Base-by-base conservation (phyloP, 768 basidiomycete genomes). In the Rhodosporidiobolus odoratus region DNA sequence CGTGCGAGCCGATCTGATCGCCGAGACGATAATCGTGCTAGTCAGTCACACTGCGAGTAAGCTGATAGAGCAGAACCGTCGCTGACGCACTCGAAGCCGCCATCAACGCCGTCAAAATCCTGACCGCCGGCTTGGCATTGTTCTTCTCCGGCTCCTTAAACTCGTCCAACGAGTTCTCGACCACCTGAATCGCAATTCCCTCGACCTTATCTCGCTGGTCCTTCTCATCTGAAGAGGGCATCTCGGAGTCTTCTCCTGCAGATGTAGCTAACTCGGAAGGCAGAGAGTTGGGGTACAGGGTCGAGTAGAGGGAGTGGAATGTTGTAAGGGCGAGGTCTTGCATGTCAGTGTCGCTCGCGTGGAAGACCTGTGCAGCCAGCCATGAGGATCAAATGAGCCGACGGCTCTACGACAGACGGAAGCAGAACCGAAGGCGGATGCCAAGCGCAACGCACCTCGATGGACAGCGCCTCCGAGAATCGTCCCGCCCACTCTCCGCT, bases 61-160 rank as follows among this genome's bases (percentile, higher is more conserved):
- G 4, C 7, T 17, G 4, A 23, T 4, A 41, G 52, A 25, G 32
- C 5, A 17, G 19, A 27, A 37, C 6, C n/a, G n/a, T n/a, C n/a
- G n/a, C n/a, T 38, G 27, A 65, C 75, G 12, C 41, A 76, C 76
- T 32, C 6, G 75, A 71, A 47, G 62, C 58, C 21, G 57, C 53
- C 4, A 74, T 47, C 9, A 72, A n/a, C 3, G 65, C 57, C 21
- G 88, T 88, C 40, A 98, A 80, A 40, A 92, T 85, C 78, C 90
- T 92, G 56, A 89, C 88, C 2, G 92, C 93, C 48, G 90, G 87
- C 77, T 87, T 87, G 1, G 94, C 92, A 78, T 92, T 90, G 78
- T 85, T 88, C 81, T 97, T 98, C 79, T 98, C 96, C 0, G 95
- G 92, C 77, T 96, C 91, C 52, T 86, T 85, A 52, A 98, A 80